phyloP scores from a whole-genome alignment of 352 stramenopile species.

The Peronospora destructor region DNA sequence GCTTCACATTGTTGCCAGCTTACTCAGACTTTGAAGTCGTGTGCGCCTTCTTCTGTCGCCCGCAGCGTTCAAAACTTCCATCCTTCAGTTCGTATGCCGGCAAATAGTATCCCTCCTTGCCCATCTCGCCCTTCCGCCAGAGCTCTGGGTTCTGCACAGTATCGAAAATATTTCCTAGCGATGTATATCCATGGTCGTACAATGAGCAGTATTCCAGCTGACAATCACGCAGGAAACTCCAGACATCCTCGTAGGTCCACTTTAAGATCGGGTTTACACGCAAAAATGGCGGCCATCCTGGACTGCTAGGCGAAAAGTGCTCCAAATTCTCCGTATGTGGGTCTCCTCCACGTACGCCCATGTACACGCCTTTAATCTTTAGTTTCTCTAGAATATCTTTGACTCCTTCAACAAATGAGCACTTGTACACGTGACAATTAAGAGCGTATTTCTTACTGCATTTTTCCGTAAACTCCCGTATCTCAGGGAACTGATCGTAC shows the following conservation, averaged over 20 bases:
- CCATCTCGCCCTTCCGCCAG: constrained; percentile 50
- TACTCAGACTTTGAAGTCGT: constrained; percentile 57
- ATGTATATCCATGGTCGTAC: constrained; percentile 91
- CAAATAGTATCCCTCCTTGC: constrained; percentile 55
- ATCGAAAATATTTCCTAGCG: constrained; percentile 91
- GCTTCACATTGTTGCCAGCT: background rate
- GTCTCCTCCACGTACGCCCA: constrained; percentile 88
- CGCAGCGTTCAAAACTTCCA: constrained; percentile 60
- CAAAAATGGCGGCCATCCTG: constrained; percentile 93
- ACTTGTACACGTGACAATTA: constrained; percentile 76
- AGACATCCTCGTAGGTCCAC: constrained; percentile 95
- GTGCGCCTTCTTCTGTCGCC: constrained; percentile 67
- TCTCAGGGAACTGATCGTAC: constrained; percentile 90
- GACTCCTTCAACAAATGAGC: constrained; percentile 90
- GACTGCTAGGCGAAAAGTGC: constrained; percentile 78
- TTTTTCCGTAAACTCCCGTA: constrained; percentile 84
- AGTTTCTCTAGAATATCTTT: constrained; percentile 82
- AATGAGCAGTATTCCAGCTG: constrained; percentile 84
- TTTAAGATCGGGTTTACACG: constrained; percentile 96
- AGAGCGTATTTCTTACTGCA: constrained; percentile 50
- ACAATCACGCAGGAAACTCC: constrained; percentile 87
- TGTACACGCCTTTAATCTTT: constrained; percentile 85
- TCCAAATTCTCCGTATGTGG: constrained; percentile 88
- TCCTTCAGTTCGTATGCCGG: constrained; percentile 67
- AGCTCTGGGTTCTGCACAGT: constrained; percentile 92